Conservation (phyloP, 2,329 filamentous ascomycete genomes). For the Basipetospora chlamydospora region DNA sequence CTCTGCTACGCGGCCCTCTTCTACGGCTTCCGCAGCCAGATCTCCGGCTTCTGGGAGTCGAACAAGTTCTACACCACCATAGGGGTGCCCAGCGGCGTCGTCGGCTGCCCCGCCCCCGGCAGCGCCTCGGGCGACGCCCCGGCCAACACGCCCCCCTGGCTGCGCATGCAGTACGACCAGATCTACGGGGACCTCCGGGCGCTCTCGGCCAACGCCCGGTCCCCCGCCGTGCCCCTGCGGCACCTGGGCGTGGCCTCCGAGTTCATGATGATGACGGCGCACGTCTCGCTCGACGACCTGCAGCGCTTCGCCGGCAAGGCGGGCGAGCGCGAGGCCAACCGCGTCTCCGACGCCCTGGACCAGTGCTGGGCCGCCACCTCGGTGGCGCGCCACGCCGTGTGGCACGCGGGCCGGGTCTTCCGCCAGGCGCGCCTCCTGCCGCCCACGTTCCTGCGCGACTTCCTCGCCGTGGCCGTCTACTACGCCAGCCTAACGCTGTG, state of each 20-base stretch:
- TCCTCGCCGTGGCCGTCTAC: conserved; percentile 54
- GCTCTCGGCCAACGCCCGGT: conserved; percentile 9
- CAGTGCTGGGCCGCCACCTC: conserved; percentile 38
- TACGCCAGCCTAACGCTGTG: conserved; percentile 55
- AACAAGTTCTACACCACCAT: conserved; percentile 14
- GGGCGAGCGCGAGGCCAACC: conserved; percentile 48
- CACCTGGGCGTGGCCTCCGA: conserved; percentile 3
- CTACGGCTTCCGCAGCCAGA: conserved; percentile 18
- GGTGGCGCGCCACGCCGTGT: conserved; percentile 45
- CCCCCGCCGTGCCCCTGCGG: background rate
- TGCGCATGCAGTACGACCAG: conserved; percentile 16
- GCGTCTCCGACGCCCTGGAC: conserved; percentile 41
- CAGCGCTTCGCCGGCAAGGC: conserved; percentile 55
- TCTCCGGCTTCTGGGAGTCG: conserved; percentile 17
- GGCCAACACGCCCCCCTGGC: no score
- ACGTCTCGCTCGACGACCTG: conserved; percentile 49
- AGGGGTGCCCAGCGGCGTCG: conserved; percentile 10
- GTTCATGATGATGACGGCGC: conserved; percentile 47
- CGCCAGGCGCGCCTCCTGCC: conserved; percentile 43
- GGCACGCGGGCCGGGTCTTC: conserved; percentile 54
- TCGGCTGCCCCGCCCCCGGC: background rate
- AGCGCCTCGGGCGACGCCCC: no score
- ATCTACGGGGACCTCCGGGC: conserved; percentile 16
- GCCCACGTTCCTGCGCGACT: conserved; percentile 41
- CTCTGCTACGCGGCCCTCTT: conserved; percentile 15